Conservation (phyloP, 2,329 filamentous ascomycete genomes). For the Trichophyton verrucosum region DNA sequence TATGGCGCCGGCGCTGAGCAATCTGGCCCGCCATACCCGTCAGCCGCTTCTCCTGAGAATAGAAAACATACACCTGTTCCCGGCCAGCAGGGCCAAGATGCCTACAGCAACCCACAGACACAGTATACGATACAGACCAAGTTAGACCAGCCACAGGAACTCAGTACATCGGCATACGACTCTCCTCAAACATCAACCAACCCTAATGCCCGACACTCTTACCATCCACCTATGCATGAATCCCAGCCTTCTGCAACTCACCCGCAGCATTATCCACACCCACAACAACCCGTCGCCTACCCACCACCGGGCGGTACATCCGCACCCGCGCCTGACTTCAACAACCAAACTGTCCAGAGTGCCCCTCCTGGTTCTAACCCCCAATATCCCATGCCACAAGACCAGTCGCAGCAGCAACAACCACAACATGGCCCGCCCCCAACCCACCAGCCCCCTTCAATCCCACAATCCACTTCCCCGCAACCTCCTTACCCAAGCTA, state of each 20-base stretch:
- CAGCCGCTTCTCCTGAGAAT: conserved; percentile 30
- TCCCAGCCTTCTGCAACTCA: conserved; percentile 20
- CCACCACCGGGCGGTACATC: conserved; percentile 22
- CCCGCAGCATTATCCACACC: conserved; percentile 23
- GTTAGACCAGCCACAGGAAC: conserved; percentile 61
- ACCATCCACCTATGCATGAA: conserved; percentile 17
- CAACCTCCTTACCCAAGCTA: conserved; percentile 25
- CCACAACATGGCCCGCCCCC: conserved; percentile 23
- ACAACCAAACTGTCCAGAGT: conserved; percentile 7
- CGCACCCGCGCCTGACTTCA: neutral
- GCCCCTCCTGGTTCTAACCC: conserved; percentile 13
- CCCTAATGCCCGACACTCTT: conserved; percentile 23
- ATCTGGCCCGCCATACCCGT: conserved; percentile 28
- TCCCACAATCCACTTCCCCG: conserved; percentile 22
- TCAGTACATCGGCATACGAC: conserved; percentile 66
- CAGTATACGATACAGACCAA: conserved; percentile 53
- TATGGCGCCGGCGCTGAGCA: conserved; percentile 53
- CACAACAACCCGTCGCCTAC: conserved; percentile 28
- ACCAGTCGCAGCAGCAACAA: conserved; percentile 20
- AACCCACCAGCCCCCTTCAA: conserved; percentile 24
- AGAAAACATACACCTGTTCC: conserved; percentile 26
- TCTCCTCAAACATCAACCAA: conserved; percentile 46
- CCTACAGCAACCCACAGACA: conserved; percentile 28
- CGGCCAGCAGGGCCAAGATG: conserved; percentile 36
- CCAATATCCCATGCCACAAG: conserved; percentile 11